Conservation (phyloP, 768 basidiomycete genomes). For the Hericium erinaceus region DNA sequence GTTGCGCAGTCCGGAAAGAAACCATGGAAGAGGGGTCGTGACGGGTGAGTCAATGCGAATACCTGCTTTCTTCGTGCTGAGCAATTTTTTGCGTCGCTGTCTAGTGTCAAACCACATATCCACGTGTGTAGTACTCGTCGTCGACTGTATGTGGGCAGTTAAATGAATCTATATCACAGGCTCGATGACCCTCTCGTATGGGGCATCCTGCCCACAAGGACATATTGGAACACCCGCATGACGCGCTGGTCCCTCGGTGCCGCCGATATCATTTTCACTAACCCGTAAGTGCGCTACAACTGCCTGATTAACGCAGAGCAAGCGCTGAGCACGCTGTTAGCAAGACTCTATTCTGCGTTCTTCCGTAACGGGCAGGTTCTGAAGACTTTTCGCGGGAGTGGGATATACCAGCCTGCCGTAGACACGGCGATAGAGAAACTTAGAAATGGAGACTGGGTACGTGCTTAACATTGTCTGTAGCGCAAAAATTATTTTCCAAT, state of each 20-base stretch:
- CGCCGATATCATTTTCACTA: conserved; percentile 91
- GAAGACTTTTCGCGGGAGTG: conserved; percentile 86
- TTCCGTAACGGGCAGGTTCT: conserved; percentile 86
- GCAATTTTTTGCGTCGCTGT: background rate
- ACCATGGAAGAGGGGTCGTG: conserved; percentile 52
- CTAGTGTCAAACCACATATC: conserved; percentile 92
- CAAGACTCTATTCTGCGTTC: conserved; percentile 72
- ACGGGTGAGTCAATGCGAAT: conserved; percentile 45
- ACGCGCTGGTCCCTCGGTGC: conserved; percentile 92
- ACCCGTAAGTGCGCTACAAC: conserved; percentile 48
- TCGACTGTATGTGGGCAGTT: background rate
- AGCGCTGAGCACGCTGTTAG: conserved; percentile 21
- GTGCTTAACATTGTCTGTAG: conserved; percentile 18
- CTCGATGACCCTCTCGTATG: conserved; percentile 82
- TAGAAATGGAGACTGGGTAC: conserved; percentile 79
- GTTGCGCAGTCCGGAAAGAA: conserved; percentile 38
- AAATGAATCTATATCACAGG: conserved; percentile 28
- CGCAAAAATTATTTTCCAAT: background rate
- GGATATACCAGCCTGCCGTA: conserved; percentile 81
- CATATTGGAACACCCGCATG: conserved; percentile 47
- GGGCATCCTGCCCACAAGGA: conserved; percentile 67
- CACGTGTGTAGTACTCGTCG: conserved; percentile 43
- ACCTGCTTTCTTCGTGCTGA: background rate
- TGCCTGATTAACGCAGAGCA: background rate
- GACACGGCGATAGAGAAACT: conserved; percentile 76